These are phyloP conservation scores for Pythium inflatum DNA, from an alignment of 352 stramenopile genomes.

Conservation along the genomic window DNA sequence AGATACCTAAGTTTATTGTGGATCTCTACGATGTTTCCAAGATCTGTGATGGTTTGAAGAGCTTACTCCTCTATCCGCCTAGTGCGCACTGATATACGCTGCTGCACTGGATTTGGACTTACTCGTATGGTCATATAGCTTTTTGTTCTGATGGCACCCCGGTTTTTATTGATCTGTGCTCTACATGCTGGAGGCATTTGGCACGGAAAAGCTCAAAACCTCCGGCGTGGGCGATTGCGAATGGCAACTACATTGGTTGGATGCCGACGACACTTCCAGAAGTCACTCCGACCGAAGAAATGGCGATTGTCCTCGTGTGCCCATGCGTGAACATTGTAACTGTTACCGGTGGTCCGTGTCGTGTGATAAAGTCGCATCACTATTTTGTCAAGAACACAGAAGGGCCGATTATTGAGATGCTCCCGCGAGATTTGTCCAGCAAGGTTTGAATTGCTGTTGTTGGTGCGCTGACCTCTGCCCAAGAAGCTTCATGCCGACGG, in stretches of 20 bases:
- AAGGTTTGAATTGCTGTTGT: conserved; percentile 6
- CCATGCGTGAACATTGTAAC: conserved; percentile 3
- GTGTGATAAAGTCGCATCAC: conserved; percentile 2
- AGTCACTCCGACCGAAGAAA: conserved; percentile 1
- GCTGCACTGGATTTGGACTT: no score
- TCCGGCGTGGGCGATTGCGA: conserved; percentile 1
- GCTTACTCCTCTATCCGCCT: not conserved
- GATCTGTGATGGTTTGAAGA: not conserved
- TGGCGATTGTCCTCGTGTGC: not conserved
- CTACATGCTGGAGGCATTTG: not conserved
- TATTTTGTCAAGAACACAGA: conserved; percentile 9
- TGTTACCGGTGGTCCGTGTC: not conserved
- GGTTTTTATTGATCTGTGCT: not conserved
- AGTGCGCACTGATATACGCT: not conserved
- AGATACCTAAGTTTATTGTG: not conserved
- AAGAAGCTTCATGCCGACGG: not conserved
- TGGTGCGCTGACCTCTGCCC: not conserved
- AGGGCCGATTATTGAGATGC: not conserved
- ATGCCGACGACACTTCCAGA: not conserved
- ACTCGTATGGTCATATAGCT: not conserved
- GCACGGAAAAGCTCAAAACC: not conserved
- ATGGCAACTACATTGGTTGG: conserved; percentile 8
- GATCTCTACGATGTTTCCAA: not conserved
- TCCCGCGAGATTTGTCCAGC: not conserved
- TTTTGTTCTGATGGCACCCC: not conserved